Evolutionary conservation across 257 asterid species (phyloP).

Genomic region (Solanum infundibuliforme): DNA sequence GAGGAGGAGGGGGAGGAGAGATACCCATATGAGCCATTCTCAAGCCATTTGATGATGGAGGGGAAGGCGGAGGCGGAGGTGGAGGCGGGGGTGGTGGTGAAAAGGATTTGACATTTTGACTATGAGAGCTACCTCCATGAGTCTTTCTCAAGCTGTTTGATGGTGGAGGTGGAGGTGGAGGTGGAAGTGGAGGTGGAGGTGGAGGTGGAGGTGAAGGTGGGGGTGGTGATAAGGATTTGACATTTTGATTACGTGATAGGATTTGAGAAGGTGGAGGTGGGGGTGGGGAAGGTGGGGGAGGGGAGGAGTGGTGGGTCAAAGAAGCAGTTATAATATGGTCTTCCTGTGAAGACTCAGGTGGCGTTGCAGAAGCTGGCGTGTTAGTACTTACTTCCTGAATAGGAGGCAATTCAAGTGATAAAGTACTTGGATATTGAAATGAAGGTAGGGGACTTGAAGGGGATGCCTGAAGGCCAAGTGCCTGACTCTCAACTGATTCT

Average conservation of each 20-base stretch:
- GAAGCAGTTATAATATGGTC: neutral
- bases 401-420: neutral
- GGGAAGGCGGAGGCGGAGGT: neutral
- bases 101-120: neutral
- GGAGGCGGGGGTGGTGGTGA: slow-evolving; percentile 3
- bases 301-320: slow-evolving; percentile 4
- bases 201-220: slow-evolving; percentile 3
- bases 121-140: neutral
- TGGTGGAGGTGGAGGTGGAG: neutral
- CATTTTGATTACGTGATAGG: neutral
- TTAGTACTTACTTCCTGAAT: neutral
- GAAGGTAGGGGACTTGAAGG: slow-evolving; percentile 1
- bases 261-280: neutral
- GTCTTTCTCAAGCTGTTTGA: neutral
- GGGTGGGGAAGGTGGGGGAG: slow-evolving; percentile 7
- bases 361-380: neutral
- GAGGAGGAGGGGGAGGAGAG: slow-evolving; percentile 17
- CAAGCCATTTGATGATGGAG: neutral
- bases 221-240: slow-evolving; percentile 5
- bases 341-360: neutral
- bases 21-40: neutral
- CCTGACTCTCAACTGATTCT: neutral
- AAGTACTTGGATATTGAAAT: neutral
- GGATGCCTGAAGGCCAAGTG: neutral
- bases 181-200: neutral